Conservation (phyloP, 176 grass and related monocot genomes). For the Oryza meridionalis region DNA sequence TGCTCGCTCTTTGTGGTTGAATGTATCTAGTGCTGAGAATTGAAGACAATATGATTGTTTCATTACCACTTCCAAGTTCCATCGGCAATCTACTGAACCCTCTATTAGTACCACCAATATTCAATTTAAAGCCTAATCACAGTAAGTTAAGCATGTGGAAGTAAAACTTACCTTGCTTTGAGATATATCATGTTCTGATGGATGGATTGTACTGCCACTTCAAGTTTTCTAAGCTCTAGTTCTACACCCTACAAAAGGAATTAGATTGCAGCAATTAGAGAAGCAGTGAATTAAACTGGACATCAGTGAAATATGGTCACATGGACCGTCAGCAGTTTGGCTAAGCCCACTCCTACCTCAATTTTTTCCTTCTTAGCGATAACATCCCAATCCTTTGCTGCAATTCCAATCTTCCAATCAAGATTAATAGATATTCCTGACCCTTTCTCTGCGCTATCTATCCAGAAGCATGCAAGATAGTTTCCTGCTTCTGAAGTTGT, state of each 20-base stretch:
- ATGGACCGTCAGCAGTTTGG: neutral
- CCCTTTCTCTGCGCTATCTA: conserved; percentile 64
- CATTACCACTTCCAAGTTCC: neutral
- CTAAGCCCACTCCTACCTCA: conserved; percentile 50
- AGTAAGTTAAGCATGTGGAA: neutral
- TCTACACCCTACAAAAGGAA: conserved; percentile 67
- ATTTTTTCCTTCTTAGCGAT: conserved; percentile 95
- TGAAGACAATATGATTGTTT: neutral
- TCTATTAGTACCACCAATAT: neutral
- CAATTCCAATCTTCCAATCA: conserved; percentile 93
- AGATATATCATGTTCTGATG: conserved; percentile 83
- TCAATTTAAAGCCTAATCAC: neutral
- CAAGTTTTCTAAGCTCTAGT: conserved; percentile 75
- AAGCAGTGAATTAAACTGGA: conserved; percentile 35
- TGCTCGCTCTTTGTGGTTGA: neutral
- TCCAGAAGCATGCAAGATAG: conserved; percentile 88
- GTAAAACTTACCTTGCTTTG: conserved; percentile 61
- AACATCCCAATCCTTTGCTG: conserved; percentile 85
- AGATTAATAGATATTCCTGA: conserved; percentile 63
- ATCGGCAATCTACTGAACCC: neutral
- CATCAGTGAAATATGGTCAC: neutral
- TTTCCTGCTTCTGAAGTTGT: conserved; percentile 81
- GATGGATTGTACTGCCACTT: conserved; percentile 72
- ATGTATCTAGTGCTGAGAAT: neutral
- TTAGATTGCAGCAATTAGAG: conserved; percentile 20